phyloP scores from a whole-genome alignment of 1,284 basidiomycete genomes.

The Ganoderma multipileum region DNA sequence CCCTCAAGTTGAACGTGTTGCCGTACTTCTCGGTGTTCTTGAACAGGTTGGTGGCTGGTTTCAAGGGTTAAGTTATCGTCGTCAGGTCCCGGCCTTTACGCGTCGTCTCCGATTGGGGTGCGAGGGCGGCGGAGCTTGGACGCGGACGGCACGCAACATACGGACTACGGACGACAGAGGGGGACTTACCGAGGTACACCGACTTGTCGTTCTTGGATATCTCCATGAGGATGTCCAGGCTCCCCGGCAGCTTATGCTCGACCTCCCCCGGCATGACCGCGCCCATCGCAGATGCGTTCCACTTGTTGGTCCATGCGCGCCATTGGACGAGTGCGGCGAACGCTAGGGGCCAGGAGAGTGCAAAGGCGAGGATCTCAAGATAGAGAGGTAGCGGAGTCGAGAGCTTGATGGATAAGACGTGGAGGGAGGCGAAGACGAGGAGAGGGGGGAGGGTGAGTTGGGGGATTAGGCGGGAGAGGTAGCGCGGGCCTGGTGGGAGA shows the following conservation, averaged over 20 bases:
- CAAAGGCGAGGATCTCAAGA: constrained; percentile 16
- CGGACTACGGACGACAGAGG: constrained; percentile 2
- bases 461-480: constrained; percentile 24
- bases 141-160: no score
- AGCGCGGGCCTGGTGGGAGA: constrained; percentile 26
- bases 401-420: constrained; percentile 16
- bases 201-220: constrained; percentile 20
- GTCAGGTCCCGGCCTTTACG: no score
- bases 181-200: constrained; percentile 28
- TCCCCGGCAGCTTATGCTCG: constrained; percentile 27
- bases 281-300: constrained; percentile 30
- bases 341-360: constrained; percentile 25
- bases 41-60: constrained; percentile 27
- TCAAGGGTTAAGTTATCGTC: no score
- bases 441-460: constrained; percentile 19
- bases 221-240: constrained; percentile 31
- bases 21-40: constrained; percentile 32
- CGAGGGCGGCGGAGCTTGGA: no score
- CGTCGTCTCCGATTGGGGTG: no score
- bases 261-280: constrained; percentile 33
- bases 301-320: constrained; percentile 17
- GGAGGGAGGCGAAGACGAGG: constrained; percentile 13
- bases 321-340: constrained; percentile 20
- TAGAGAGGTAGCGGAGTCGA: constrained; percentile 7
- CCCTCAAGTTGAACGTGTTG: constrained; percentile 30